These are phyloP conservation scores for Agaricus subrufescens DNA, from an alignment of 768 basidiomycete genomes.

Conservation along the genomic window DNA sequence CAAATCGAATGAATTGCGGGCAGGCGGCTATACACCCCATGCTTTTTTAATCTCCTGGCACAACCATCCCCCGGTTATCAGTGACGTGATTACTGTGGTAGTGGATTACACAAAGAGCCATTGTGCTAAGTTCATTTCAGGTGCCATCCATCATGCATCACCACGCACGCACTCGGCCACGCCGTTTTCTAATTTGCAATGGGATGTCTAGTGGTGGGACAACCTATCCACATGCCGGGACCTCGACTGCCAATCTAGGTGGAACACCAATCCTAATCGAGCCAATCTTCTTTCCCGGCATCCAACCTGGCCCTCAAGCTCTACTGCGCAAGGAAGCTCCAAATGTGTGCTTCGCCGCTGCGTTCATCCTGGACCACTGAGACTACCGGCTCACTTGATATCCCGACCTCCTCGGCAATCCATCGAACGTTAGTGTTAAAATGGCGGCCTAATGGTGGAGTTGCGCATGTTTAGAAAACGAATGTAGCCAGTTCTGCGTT, in stretches of 20 bases:
- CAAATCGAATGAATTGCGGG: background rate
- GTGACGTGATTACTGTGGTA: background rate
- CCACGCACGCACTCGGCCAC: background rate
- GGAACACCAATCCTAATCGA: background rate
- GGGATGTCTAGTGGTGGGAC: no score
- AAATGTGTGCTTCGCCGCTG: background rate
- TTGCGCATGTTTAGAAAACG: background rate
- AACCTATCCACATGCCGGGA: no score
- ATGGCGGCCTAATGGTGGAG: background rate
- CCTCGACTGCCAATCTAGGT: background rate
- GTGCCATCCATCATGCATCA: background rate
- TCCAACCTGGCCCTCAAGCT: conserved; percentile 1
- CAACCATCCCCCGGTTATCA: background rate
- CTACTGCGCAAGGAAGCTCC: background rate
- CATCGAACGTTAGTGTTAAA: background rate
- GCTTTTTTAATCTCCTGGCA: background rate
- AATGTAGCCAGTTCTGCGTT: background rate
- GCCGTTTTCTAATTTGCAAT: no score
- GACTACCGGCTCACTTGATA: background rate
- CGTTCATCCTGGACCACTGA: background rate
- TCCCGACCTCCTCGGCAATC: conserved; percentile 6
- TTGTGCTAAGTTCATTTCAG: background rate
- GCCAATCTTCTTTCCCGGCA: background rate
- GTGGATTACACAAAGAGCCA: background rate
- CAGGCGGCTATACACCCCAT: background rate